These are phyloP conservation scores for Hypomyces perniciosus DNA, from an alignment of 2,329 filamentous ascomycete species.

Conservation along the genomic window DNA sequence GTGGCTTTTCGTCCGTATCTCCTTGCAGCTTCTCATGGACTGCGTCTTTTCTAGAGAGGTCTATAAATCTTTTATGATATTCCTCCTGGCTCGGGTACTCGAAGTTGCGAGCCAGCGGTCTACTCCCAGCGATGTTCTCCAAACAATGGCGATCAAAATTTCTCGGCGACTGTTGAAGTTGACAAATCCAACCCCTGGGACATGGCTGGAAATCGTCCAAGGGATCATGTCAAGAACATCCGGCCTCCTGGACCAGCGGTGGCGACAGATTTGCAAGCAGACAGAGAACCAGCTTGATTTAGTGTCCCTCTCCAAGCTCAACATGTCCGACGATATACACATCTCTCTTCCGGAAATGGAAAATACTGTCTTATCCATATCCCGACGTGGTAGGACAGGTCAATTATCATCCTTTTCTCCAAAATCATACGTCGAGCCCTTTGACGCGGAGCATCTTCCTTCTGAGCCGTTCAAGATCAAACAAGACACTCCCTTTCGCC, in stretches of 20 bases:
- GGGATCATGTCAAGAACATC: not conserved
- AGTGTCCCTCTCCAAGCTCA: not conserved
- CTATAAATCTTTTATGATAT: not conserved
- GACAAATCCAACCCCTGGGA: not conserved
- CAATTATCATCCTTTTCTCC: conserved; percentile 5
- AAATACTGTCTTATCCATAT: conserved; percentile 11
- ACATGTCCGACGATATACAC: not conserved
- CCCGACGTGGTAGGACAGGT: not conserved
- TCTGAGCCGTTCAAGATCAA: not conserved
- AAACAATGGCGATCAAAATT: not conserved
- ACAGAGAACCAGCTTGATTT: conserved; percentile 7
- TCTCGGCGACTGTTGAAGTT: not conserved
- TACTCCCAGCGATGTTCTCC: not conserved
- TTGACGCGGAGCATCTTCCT: conserved; percentile 1
- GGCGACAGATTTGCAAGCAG: not conserved
- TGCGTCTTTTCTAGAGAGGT: not conserved
- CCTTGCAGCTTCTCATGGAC: conserved; percentile 33
- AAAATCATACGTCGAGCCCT: not conserved
- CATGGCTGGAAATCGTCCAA: not conserved
- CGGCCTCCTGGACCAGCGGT: not conserved
- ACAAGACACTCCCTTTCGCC: conserved; percentile 9
- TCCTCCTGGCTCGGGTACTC: not conserved
- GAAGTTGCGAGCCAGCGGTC: not conserved
- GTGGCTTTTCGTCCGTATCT: conserved; percentile 51
- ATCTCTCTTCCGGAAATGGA: conserved; percentile 13